Evolutionary conservation across 2,329 filamentous ascomycete genomes (phyloP).

Genomic region (Colletotrichum costaricense): DNA sequence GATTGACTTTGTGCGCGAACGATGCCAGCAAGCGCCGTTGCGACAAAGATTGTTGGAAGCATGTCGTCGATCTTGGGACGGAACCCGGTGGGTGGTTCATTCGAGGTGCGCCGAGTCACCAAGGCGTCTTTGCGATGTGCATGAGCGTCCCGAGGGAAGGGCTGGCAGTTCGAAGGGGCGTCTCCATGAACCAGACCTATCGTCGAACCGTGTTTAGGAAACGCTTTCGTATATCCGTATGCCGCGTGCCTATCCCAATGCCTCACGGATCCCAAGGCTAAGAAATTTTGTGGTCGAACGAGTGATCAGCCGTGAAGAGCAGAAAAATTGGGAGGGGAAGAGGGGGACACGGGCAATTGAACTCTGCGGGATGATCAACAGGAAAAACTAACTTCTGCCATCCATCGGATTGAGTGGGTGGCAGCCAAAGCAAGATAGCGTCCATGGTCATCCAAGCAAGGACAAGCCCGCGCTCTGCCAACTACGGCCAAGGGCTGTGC

Average conservation of each 20-base stretch:
- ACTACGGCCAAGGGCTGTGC: slow-evolving; percentile 27
- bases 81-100: slow-evolving; percentile 12
- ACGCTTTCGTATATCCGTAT: neutral
- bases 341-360: slow-evolving; percentile 21
- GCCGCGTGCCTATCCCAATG: neutral
- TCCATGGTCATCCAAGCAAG: slow-evolving; percentile 22
- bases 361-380: slow-evolving; percentile 17
- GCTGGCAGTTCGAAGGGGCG: slow-evolving; percentile 8
- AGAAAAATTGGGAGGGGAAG: neutral
- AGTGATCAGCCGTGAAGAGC: slow-evolving; percentile 13
- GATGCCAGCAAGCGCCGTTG: slow-evolving; percentile 24
- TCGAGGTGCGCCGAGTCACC: slow-evolving; percentile 34
- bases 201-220: slow-evolving; percentile 13
- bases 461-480: slow-evolving; percentile 17
- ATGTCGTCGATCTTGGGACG: slow-evolving; percentile 23
- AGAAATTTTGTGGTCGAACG: neutral
- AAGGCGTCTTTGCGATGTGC: slow-evolving; percentile 23
- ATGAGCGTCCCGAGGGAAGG: slow-evolving; percentile 25
- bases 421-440: slow-evolving; percentile 24
- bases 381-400: slow-evolving; percentile 29
- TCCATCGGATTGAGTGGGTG: slow-evolving; percentile 24
- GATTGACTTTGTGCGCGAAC: slow-evolving; percentile 29
- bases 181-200: slow-evolving; percentile 26
- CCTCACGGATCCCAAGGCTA: neutral
- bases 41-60: slow-evolving; percentile 23